Conservation (phyloP, 225 moss, liverwort and hornwort species). For the Polytrichum commune region DNA sequence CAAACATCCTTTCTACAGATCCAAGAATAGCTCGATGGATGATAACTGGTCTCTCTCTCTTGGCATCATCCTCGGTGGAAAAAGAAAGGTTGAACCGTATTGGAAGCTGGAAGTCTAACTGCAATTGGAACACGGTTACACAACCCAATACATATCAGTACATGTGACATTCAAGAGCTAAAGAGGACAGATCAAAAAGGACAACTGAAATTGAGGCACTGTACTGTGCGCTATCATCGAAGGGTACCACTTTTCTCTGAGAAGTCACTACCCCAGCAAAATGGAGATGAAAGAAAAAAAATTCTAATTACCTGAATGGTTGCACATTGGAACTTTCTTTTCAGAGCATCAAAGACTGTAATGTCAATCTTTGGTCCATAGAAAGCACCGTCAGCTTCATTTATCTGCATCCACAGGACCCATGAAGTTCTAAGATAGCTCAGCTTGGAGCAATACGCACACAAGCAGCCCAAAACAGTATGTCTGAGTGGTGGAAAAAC, state of each 20-base stretch:
- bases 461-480: too few species aligned
- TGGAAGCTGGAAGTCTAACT: constrained; percentile 95
- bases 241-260: too few species aligned
- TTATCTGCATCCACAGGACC: constrained; percentile 43
- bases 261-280: too few species aligned
- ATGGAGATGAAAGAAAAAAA: background rate
- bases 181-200: too few species aligned
- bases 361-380: constrained; percentile 99
- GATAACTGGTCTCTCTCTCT: constrained; percentile 74
- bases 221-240: too few species aligned
- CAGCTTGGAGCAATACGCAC: too few species aligned
- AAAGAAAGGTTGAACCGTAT: constrained; percentile 81
- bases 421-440: background rate
- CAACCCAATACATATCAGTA: too few species aligned
- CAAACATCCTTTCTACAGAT: constrained; percentile 94
- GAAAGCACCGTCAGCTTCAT: constrained; percentile 94
- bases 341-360: constrained; percentile 85
- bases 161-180: too few species aligned
- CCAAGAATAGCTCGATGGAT: constrained; percentile 94
- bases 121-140: constrained; percentile 13
- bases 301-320: constrained; percentile 72
- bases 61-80: constrained; percentile 75
- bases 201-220: too few species aligned
- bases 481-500: too few species aligned
- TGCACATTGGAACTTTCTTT: constrained; percentile 92